A percentile compares a stretch with the other conserved stretches of the same genome.
These are phyloP conservation scores for Eucalyptus cloeziana DNA, from an alignment of 345 rosid species.

Conservation along the genomic window DNA sequence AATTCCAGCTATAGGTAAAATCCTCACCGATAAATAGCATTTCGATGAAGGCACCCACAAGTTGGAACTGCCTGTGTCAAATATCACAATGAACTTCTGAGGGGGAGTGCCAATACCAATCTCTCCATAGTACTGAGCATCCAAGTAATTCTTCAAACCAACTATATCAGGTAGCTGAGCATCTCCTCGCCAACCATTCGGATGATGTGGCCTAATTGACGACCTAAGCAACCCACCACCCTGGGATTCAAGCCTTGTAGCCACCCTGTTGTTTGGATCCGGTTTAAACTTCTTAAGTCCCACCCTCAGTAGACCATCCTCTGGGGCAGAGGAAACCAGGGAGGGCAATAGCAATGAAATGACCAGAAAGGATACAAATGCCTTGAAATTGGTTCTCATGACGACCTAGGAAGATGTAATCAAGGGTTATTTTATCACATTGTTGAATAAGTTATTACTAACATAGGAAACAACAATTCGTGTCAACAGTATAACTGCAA, in stretches of 20 bases:
- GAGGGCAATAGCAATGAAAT: conserved; percentile 25
- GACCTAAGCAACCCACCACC: conserved; percentile 25
- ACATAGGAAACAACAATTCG: background rate
- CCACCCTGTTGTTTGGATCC: conserved; percentile 42
- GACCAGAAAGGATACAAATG: conserved; percentile 19
- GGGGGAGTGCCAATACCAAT: conserved; percentile 90
- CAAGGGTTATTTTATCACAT: background rate
- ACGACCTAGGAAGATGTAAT: conserved; percentile 12
- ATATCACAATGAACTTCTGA: conserved; percentile 86
- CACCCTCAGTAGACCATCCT: conserved; percentile 53
- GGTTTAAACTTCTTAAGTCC: conserved; percentile 58
- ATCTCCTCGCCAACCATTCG: conserved; percentile 12
- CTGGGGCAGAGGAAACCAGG: conserved; percentile 16
- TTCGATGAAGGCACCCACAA: conserved; percentile 96
- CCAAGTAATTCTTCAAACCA: conserved; percentile 54
- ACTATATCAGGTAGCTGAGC: conserved; percentile 43
- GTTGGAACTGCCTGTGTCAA: conserved; percentile 95
- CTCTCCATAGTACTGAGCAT: conserved; percentile 97
- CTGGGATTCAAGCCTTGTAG: conserved; percentile 43
- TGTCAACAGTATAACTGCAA: background rate
- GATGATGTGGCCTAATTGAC: conserved; percentile 1
- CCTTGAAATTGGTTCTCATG: conserved; percentile 29
- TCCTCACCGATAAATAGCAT: conserved; percentile 76
- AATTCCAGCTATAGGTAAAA: background rate
- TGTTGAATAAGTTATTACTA: background rate